Evolutionary conservation across 768 basidiomycete species (phyloP), one percentile per base, ranked within the genome.

Genomic region (Termitomyces sp.): DNA sequence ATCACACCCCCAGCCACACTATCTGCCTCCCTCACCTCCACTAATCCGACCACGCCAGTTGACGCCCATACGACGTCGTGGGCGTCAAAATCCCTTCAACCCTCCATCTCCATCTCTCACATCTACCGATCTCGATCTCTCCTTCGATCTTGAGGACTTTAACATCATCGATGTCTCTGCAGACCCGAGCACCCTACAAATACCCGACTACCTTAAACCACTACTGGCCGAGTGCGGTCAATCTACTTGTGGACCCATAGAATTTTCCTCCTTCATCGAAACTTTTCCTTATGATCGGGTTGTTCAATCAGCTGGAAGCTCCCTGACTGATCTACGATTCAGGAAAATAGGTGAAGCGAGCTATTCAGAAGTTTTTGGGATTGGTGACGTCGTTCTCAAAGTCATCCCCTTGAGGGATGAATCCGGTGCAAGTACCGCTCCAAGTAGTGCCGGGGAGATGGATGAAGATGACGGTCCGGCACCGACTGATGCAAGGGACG

Each of bases 261-360:
- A 91, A 60, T 93, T 94, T 65, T 89, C 88, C 44, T 81, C 88
- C 3, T 94, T 94, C 72, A 89, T 94, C 37, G 83, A 88, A 62
- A 83, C 84, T 22, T 93, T 93, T 65, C 89, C 88, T 10, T 83
- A 81, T 61, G 91, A 92, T 65, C 81, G 85, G 2, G 76, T 90
- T 54, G 80, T 89, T 58, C 64, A 72, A 63, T 63, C 66, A n/a
- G 64, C 67, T 22, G 58, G 63, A 13, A 58, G 53, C 16, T 44
- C 58, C 1, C 52, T 36, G 10, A 48, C 37, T 62, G 73, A 59
- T 34, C 59, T 71, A 24, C 71, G 56, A 6, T 93, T 94, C 72
- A 78, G 74, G 63, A 99, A 99, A 72, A 87, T 98, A 46, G 96
- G 96, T 42, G 97, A 99, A 74, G 97, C 97, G 7, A 93, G 91